phyloP scores from a whole-genome alignment of 1,284 basidiomycete genomes.

The Boletus semigastroideus region DNA sequence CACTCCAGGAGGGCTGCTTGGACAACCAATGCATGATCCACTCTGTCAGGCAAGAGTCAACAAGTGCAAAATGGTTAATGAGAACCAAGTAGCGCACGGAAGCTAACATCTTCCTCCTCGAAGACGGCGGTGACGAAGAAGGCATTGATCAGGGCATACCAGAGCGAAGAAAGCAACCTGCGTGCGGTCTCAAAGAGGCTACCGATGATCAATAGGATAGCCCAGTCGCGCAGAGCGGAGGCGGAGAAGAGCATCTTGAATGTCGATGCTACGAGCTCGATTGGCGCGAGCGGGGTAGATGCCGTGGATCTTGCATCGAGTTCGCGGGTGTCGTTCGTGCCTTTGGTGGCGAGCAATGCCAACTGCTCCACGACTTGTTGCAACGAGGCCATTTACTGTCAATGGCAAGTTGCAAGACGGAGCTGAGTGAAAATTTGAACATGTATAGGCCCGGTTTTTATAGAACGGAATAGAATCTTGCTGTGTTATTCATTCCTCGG shows the following conservation, averaged over 20 bases:
- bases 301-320: not conserved
- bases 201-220: conserved; percentile 62
- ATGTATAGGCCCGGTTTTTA: no score
- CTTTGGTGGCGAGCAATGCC: conserved; percentile 20
- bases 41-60: conserved; percentile 33
- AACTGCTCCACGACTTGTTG: conserved; percentile 33
- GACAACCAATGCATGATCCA: conserved; percentile 68
- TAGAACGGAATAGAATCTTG: no score
- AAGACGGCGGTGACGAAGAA: conserved; percentile 67
- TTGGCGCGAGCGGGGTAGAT: conserved; percentile 6
- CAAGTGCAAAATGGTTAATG: not conserved
- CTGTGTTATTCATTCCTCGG: no score
- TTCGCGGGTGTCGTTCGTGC: conserved; percentile 11
- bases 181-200: conserved; percentile 58
- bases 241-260: conserved; percentile 47
- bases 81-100: conserved; percentile 41
- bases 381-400: conserved; percentile 23
- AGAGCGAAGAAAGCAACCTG: conserved; percentile 43
- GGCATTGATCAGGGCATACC: conserved; percentile 44
- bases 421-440: not conserved
- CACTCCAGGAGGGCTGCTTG: conserved; percentile 43
- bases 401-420: not conserved
- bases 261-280: conserved; percentile 30
- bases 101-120: conserved; percentile 55
- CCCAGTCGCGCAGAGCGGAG: conserved; percentile 60